Evolutionary conservation across 192 early-diverging fungal species (phyloP).

Genomic region (Blastocladiella britannica): DNA sequence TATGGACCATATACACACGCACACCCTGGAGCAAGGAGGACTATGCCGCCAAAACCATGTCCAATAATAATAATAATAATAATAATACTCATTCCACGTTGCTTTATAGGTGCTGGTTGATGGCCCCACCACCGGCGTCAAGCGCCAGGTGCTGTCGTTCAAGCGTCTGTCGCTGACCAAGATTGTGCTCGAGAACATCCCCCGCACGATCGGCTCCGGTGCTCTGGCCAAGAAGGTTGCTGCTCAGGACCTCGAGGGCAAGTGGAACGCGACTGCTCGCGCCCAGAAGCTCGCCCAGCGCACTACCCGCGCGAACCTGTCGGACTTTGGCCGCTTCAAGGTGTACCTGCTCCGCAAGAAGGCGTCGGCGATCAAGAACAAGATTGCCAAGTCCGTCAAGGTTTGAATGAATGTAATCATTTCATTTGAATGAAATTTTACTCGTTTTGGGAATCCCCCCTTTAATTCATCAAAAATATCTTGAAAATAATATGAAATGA

Average conservation of each 20-base stretch:
- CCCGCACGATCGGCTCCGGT: constrained; percentile 55
- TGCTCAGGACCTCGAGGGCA: constrained; percentile 56
- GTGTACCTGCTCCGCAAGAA: constrained; percentile 79
- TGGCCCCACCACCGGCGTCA: constrained; percentile 85
- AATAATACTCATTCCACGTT: not conserved
- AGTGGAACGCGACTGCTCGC: constrained; percentile 79
- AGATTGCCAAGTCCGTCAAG: too few relatives aligned
- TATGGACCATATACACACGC: too few relatives aligned
- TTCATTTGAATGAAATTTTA: too few relatives aligned
- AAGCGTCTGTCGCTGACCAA: constrained; percentile 80
- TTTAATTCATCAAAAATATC: too few relatives aligned
- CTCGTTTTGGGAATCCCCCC: too few relatives aligned
- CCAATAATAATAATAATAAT: constrained; percentile 3
- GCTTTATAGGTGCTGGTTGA: constrained; percentile 64
- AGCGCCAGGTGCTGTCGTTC: constrained; percentile 69
- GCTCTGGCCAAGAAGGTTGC: constrained; percentile 61
- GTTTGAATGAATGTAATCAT: too few relatives aligned
- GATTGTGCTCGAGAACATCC: constrained; percentile 62
- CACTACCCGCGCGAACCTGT: constrained; percentile 45
- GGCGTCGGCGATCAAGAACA: constrained; percentile 8
- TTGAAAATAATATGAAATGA: too few relatives aligned
- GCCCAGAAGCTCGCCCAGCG: constrained; percentile 88
- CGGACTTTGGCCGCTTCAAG: constrained; percentile 99
- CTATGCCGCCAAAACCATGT: not conserved
- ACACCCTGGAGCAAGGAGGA: not conserved